Conservation (phyloP, 2,329 filamentous ascomycete species). For the Clarireedia homoeocarpa region DNA sequence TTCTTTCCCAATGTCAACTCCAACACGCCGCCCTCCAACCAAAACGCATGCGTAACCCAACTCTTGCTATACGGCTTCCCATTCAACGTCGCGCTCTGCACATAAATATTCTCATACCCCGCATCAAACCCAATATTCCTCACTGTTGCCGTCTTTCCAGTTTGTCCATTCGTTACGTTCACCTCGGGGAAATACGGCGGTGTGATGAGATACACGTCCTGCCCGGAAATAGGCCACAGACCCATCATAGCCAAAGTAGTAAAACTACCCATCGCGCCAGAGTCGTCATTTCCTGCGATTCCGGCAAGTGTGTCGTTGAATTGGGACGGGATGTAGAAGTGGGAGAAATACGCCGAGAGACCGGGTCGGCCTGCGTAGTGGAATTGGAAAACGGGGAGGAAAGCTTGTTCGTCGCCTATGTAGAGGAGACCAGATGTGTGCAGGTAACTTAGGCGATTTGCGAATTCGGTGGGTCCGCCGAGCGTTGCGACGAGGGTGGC, state of each 20-base stretch:
- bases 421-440: conserved; percentile 56
- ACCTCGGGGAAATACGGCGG: conserved; percentile 58
- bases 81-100: conserved; percentile 57
- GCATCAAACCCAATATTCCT: conserved; percentile 55
- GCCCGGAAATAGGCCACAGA: conserved; percentile 61
- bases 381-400: conserved; percentile 60
- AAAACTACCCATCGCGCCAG: conserved; percentile 48
- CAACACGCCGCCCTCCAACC: conserved; percentile 54
- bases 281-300: conserved; percentile 64
- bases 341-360: conserved; percentile 42
- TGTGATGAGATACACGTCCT: conserved; percentile 62
- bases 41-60: conserved; percentile 64
- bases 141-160: conserved; percentile 51
- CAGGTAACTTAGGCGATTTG: conserved; percentile 55
- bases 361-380: conserved; percentile 54
- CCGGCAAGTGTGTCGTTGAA: conserved; percentile 53
- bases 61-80: conserved; percentile 54
- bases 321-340: conserved; percentile 56
- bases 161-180: conserved; percentile 48
- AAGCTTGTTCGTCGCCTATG: conserved; percentile 59
- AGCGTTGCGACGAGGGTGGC: conserved; percentile 47
- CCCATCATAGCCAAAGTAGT: conserved; percentile 27
- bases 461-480: conserved; percentile 51
- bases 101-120: conserved; percentile 48
- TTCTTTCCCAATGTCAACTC: conserved; percentile 51